These are phyloP conservation scores for Apiotrichum laibachii DNA, from an alignment of 1,284 basidiomycete species.

Conservation along the genomic window DNA sequence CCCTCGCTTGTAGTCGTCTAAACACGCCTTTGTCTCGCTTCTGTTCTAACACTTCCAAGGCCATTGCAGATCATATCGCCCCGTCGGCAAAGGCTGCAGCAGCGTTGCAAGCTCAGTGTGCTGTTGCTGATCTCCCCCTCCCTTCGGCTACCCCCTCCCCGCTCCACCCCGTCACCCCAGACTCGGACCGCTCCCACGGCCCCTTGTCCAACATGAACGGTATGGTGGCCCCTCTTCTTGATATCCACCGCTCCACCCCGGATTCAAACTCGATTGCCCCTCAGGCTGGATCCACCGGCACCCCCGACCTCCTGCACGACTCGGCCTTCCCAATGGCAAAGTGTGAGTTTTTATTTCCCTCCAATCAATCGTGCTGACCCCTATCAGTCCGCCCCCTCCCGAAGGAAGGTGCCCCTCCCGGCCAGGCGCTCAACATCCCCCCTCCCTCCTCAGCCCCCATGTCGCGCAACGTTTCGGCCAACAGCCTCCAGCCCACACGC, in stretches of 20 bases:
- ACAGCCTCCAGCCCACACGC: slow-evolving; percentile 10
- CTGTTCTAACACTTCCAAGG: background rate
- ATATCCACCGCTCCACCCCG: slow-evolving; percentile 9
- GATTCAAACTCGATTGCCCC: slow-evolving; percentile 9
- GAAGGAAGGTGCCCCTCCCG: slow-evolving; percentile 16
- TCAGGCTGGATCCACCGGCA: slow-evolving; percentile 11
- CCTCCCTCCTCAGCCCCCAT: slow-evolving; percentile 38
- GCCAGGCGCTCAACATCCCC: slow-evolving; percentile 26
- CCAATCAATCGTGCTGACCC: background rate
- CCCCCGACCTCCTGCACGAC: slow-evolving; percentile 22
- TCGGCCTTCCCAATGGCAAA: slow-evolving; percentile 40
- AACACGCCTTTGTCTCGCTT: background rate
- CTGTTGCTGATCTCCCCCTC: slow-evolving; percentile 10
- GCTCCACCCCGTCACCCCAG: slow-evolving; percentile 21
- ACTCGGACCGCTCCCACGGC: slow-evolving; percentile 22
- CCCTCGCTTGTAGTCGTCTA: no score
- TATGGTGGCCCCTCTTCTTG: slow-evolving; percentile 10
- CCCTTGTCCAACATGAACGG: slow-evolving; percentile 16
- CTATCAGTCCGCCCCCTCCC: slow-evolving; percentile 43
- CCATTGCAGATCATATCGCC: background rate
- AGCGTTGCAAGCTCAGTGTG: slow-evolving; percentile 14
- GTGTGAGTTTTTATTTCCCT: slow-evolving; percentile 22
- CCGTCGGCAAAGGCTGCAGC: background rate
- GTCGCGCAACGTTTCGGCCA: slow-evolving; percentile 38
- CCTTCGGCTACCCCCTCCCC: slow-evolving; percentile 20